A percentile compares a stretch with the other conserved stretches of the same genome.
phyloP scores from a whole-genome alignment of 2,329 filamentous ascomycete species.

The Monilinia polystroma region DNA sequence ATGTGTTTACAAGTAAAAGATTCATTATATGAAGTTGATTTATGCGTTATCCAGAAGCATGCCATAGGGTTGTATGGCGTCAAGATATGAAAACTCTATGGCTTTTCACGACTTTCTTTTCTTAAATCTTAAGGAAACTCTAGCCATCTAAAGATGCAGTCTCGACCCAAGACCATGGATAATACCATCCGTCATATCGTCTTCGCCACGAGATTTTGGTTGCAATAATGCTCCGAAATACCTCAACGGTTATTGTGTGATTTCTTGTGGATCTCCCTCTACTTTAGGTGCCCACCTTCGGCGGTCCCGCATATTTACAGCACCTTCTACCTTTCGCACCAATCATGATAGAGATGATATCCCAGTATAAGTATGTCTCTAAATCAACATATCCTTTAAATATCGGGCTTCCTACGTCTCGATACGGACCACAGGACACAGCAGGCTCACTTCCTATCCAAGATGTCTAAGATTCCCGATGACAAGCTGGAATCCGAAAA shows the following conservation, averaged over 20 bases:
- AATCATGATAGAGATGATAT: constrained; percentile 7
- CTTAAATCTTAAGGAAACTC: not conserved
- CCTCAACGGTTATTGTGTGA: constrained; percentile 13
- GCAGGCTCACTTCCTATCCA: too few species aligned
- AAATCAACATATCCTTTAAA: not conserved
- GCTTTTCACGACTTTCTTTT: not conserved
- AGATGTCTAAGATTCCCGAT: not conserved
- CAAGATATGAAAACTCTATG: not conserved
- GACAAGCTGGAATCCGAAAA: constrained; percentile 11
- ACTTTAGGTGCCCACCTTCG: not conserved
- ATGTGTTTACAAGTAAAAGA: not conserved
- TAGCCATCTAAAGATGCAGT: not conserved
- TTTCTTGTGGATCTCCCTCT: constrained; percentile 17
- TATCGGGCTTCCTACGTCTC: not conserved
- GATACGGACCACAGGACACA: too few species aligned
- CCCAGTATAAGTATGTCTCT: not conserved
- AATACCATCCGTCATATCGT: not conserved
- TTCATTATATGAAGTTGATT: not conserved
- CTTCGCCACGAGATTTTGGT: not conserved
- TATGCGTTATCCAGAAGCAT: not conserved
- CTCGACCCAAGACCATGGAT: constrained; percentile 11
- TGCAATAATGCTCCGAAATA: not conserved
- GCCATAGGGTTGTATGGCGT: not conserved
- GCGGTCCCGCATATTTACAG: not conserved
- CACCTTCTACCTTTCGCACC: not conserved